These are phyloP conservation scores for Hanseniaspora osmophila DNA, from an alignment of 805 yeast genomes.

Conservation along the genomic window DNA sequence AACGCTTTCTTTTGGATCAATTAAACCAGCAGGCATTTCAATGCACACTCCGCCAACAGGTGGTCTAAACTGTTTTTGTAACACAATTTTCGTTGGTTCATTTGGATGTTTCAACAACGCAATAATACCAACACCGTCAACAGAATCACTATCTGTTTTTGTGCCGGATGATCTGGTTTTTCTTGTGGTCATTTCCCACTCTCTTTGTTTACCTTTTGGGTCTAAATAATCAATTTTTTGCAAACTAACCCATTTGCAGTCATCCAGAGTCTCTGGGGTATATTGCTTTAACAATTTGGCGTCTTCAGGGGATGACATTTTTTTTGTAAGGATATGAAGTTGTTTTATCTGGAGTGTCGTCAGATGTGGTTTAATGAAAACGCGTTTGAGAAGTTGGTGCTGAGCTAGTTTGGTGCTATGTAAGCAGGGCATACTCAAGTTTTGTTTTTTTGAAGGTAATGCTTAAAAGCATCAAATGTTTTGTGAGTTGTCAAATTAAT, in stretches of 20 bases:
- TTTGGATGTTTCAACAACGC: slow-evolving; percentile 46
- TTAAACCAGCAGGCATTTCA: slow-evolving; percentile 90
- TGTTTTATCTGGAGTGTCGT: background rate
- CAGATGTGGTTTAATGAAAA: background rate
- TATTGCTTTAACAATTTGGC: slow-evolving; percentile 22
- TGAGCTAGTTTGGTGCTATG: too few species aligned
- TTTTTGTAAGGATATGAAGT: background rate
- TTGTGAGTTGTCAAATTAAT: too few species aligned
- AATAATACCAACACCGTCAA: slow-evolving; percentile 86
- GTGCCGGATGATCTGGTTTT: slow-evolving; percentile 52
- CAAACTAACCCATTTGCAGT: slow-evolving; percentile 56
- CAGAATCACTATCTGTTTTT: slow-evolving; percentile 23
- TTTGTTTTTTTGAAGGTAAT: too few species aligned
- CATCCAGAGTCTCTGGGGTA: slow-evolving; percentile 23
- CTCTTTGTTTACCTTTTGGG: slow-evolving; percentile 54
- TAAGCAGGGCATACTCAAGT: too few species aligned
- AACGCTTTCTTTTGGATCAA: slow-evolving; percentile 70
- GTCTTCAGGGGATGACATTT: slow-evolving; percentile 18
- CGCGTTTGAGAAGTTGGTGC: background rate
- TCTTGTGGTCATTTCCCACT: slow-evolving; percentile 86
- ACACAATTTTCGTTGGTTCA: slow-evolving; percentile 38
- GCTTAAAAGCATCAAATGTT: too few species aligned
- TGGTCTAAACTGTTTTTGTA: slow-evolving; percentile 87
- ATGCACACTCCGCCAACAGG: slow-evolving; percentile 80
- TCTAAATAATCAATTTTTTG: slow-evolving; percentile 57